These are phyloP conservation scores for Phylloporus sp. DNA, from an alignment of 1,284 basidiomycete genomes.

Conservation along the genomic window DNA sequence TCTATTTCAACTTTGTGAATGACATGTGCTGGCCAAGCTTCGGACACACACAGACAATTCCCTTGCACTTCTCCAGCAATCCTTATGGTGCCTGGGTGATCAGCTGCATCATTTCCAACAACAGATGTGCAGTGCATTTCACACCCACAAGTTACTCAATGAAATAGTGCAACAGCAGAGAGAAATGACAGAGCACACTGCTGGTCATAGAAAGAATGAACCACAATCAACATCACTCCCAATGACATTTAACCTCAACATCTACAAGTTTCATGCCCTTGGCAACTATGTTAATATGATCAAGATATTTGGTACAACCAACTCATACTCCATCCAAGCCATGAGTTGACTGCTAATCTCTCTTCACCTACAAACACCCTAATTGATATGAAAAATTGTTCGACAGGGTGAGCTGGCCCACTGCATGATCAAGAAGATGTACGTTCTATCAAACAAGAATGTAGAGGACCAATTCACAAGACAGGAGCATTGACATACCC, in stretches of 20 bases:
- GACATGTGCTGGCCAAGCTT: conserved; percentile 11
- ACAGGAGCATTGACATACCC: not conserved
- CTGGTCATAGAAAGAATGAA: not conserved
- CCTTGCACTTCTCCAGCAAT: conserved; percentile 3
- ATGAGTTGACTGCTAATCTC: not conserved
- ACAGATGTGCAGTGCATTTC: not conserved
- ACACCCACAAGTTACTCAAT: not conserved
- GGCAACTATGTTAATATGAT: conserved; percentile 11
- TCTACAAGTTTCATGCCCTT: conserved; percentile 11
- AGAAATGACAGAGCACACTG: not conserved
- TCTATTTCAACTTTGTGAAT: conserved; percentile 3
- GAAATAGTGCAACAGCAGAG: not conserved
- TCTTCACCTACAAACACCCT: not conserved
- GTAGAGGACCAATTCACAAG: not conserved
- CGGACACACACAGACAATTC: not conserved
- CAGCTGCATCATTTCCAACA: not conserved
- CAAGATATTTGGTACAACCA: not conserved
- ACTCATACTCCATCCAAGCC: conserved; percentile 3
- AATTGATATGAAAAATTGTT: not conserved
- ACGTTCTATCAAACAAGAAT: conserved; percentile 1
- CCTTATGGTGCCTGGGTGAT: not conserved
- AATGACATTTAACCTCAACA: conserved; percentile 10
- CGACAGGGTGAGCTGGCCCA: not conserved
- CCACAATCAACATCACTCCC: not conserved
- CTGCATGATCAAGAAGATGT: not conserved